phyloP scores from a whole-genome alignment of 1,284 basidiomycete species.

The Pseudozyma sp. region DNA sequence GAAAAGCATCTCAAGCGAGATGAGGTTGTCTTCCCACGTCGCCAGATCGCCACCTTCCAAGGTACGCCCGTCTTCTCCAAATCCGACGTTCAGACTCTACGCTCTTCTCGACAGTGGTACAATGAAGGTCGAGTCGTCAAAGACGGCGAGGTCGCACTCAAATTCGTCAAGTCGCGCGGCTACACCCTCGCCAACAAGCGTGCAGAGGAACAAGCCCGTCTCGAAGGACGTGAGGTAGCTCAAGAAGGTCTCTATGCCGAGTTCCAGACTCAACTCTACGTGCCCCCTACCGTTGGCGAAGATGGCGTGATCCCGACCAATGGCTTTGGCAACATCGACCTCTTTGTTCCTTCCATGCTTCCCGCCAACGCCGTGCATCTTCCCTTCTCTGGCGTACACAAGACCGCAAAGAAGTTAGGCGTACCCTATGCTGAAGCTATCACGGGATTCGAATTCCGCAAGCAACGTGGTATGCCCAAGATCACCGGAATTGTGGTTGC shows the following conservation, averaged over 20 bases:
- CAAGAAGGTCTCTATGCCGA: conserved; percentile 82
- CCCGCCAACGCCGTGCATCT: conserved; percentile 87
- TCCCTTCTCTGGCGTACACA: conserved; percentile 75
- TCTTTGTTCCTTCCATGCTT: conserved; percentile 95
- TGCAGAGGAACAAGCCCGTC: conserved; percentile 80
- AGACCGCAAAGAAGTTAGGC: conserved; percentile 86
- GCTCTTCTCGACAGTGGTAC: conserved; percentile 95
- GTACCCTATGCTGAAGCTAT: conserved; percentile 94
- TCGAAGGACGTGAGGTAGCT: conserved; percentile 67
- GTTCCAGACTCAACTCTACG: conserved; percentile 87
- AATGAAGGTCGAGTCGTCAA: conserved; percentile 82
- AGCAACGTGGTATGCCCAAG: conserved; percentile 85
- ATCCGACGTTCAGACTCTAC: conserved; percentile 82
- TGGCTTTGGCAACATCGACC: conserved; percentile 94
- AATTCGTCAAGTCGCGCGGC: conserved; percentile 87
- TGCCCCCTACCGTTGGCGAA: conserved; percentile 77
- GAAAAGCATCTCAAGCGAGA: conserved; percentile 88
- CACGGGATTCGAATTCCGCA: conserved; percentile 94
- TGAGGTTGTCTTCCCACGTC: conserved; percentile 83
- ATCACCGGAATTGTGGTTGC: conserved; percentile 89
- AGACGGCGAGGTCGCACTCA: conserved; percentile 84
- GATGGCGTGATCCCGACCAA: conserved; percentile 95
- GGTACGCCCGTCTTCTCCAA: conserved; percentile 94
- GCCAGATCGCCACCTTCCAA: conserved; percentile 87
- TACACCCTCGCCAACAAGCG: conserved; percentile 84